Evolutionary conservation across 2,329 filamentous ascomycete genomes (phyloP).

Genomic region (Chalaropsis thielavioides): DNA sequence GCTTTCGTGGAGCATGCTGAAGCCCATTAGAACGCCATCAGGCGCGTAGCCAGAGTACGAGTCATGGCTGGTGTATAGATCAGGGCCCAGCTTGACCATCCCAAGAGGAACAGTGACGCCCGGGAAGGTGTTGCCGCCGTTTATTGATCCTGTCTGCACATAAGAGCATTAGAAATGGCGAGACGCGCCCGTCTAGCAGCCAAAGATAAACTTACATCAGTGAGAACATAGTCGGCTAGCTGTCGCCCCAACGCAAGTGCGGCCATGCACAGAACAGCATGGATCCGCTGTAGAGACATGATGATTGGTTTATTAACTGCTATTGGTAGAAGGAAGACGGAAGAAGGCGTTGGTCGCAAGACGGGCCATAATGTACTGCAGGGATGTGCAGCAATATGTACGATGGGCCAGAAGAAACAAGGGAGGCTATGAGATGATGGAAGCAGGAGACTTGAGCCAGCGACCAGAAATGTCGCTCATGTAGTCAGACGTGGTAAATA

Average conservation of each 20-base stretch:
- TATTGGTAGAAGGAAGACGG: neutral
- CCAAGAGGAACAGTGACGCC: conserved; percentile 35
- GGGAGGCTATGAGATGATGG: too few species aligned
- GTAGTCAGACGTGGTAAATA: too few species aligned
- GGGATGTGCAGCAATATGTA: too few species aligned
- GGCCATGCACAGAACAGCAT: neutral
- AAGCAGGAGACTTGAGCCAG: too few species aligned
- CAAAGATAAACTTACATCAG: conserved; percentile 23
- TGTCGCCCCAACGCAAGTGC: conserved; percentile 17
- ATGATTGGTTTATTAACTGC: neutral
- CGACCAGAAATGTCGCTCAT: too few species aligned
- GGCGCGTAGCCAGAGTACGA: conserved; percentile 39
- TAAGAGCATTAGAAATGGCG: conserved; percentile 7
- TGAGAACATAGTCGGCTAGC: conserved; percentile 26
- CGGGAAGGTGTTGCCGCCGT: conserved; percentile 37
- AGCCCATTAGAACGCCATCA: conserved; percentile 41
- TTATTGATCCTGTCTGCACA: conserved; percentile 31
- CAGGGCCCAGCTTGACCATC: conserved; percentile 37
- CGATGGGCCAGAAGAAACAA: too few species aligned
- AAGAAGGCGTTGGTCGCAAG: neutral
- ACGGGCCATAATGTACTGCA: too few species aligned
- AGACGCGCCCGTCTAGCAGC: neutral
- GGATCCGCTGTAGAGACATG: neutral
- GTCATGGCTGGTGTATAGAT: conserved; percentile 35
- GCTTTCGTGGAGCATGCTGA: conserved; percentile 50